A percentile compares a stretch with the other conserved stretches of the same genome.
These are phyloP conservation scores for Hypericum androsaemum DNA, from an alignment of 345 rosid species.

Conservation along the genomic window DNA sequence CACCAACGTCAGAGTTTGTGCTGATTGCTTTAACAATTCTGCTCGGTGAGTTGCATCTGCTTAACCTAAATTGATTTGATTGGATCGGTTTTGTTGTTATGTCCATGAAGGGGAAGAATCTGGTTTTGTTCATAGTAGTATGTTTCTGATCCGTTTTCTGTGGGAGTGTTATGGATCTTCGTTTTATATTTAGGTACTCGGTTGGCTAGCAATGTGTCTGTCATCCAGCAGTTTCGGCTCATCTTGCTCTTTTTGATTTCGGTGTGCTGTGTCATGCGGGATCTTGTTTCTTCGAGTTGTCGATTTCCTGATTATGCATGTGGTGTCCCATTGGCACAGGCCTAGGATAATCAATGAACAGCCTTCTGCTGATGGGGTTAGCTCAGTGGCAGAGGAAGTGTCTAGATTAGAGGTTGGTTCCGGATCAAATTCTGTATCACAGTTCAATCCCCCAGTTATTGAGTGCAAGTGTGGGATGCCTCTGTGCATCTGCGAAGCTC, in stretches of 20 bases:
- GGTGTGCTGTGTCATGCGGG: too few species aligned
- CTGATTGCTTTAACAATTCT: slow-evolving; percentile 46
- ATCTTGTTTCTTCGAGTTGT: too few species aligned
- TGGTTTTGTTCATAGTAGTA: too few species aligned
- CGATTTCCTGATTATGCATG: too few species aligned
- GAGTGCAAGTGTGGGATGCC: slow-evolving; percentile 98
- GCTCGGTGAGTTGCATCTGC: slow-evolving; percentile 26
- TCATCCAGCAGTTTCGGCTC: too few species aligned
- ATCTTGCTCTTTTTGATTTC: too few species aligned
- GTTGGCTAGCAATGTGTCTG: too few species aligned
- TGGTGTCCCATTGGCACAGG: slow-evolving; percentile 23
- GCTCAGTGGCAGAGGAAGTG: slow-evolving; percentile 35
- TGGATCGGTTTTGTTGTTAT: too few species aligned
- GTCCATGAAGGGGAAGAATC: too few species aligned
- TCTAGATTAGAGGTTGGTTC: slow-evolving; percentile 41
- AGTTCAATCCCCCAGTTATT: slow-evolving; percentile 18
- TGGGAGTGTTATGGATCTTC: too few species aligned
- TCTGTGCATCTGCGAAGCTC: slow-evolving; percentile 73
- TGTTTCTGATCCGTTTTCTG: too few species aligned
- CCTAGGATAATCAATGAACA: slow-evolving; percentile 22
- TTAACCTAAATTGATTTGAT: background rate
- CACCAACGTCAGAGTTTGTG: slow-evolving; percentile 50
- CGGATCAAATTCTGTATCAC: slow-evolving; percentile 24
- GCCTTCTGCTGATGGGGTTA: slow-evolving; percentile 33
- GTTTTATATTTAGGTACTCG: too few species aligned